These are phyloP conservation scores for Cladosporium phlei DNA, from an alignment of 2,329 filamentous ascomycete species.

Conservation along the genomic window DNA sequence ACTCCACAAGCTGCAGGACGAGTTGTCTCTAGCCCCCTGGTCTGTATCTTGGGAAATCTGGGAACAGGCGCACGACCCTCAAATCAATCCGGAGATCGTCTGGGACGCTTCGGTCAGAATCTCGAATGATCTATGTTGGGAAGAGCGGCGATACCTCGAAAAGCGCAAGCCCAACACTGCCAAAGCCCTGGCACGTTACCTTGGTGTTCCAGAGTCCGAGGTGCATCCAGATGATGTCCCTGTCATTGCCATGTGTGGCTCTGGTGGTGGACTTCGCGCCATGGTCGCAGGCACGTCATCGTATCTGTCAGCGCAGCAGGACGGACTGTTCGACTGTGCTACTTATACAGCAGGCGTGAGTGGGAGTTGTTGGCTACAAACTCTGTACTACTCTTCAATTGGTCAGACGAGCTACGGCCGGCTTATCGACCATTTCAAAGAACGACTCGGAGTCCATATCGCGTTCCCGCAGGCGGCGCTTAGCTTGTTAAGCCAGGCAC, in stretches of 20 bases:
- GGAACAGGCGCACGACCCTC: constrained; percentile 80
- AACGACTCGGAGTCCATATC: constrained; percentile 79
- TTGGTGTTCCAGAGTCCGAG: constrained; percentile 69
- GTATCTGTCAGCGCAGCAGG: constrained; percentile 75
- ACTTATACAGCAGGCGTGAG: constrained; percentile 96
- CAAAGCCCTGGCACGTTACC: constrained; percentile 73
- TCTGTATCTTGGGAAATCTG: constrained; percentile 91
- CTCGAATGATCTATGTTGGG: constrained; percentile 72
- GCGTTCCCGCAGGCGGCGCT: constrained; percentile 86
- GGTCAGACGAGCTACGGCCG: constrained; percentile 61
- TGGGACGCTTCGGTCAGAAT: constrained; percentile 79
- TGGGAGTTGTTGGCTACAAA: constrained; percentile 92
- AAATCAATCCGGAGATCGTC: constrained; percentile 79
- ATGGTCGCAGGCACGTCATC: constrained; percentile 88
- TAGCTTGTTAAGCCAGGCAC: constrained; percentile 73
- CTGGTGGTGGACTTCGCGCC: constrained; percentile 83
- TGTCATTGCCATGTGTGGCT: constrained; percentile 88
- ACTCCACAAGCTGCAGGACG: constrained; percentile 75
- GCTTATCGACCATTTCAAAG: constrained; percentile 80
- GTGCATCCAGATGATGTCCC: constrained; percentile 93
- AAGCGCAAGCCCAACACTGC: constrained; percentile 65
- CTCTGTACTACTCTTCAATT: constrained; percentile 79
- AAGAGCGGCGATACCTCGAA: constrained; percentile 71
- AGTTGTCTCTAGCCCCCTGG: constrained; percentile 80
- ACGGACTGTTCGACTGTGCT: constrained; percentile 85